Base-by-base conservation (phyloP, 164 flowering plant species). In the Aristolochia fimbriata region DNA sequence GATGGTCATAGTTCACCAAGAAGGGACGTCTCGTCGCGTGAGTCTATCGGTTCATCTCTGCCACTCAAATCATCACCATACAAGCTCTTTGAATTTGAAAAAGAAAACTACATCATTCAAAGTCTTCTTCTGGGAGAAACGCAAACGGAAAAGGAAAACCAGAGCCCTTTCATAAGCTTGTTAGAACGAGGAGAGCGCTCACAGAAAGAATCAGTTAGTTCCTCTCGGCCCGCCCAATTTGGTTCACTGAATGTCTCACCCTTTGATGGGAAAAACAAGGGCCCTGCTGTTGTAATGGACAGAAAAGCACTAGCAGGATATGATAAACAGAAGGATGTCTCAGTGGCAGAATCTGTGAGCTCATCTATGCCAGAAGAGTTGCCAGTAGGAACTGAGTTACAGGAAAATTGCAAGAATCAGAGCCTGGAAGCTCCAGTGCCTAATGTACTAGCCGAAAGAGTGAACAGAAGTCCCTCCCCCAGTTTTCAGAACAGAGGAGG, bases 271-370 rank as follows among this genome's bases (percentile, higher is more conserved):
- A 70, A 71, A 51, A 64, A 60, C 59, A 48, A 53, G 57, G 57
- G 65, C 50, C 61, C 21, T 64, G 65, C 46, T 33, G 21, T 30
- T 46, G 20, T 66, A 31, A 57, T 49, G 47, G 43, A 37, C 43
- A 23, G 24, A 21, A 37, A 41, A 52, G 68, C 46, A 22, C 55
- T 51, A 60, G 27, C 61, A 58, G 70, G 66, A 11, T 22, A 30
- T 49, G 80, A 70, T 22, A 58, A 20, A 17, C 56, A 52, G 30
- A 52, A 27, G 27, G 31, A 15, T 25, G 30, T 30, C 27, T 6
- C 43, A 14, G 63, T 11, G 9, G 33, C 62, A 23, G 76, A 68
- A 49, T 64, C 74, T 19, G 72, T 61, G 57, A 67, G 59, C 37
- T 60, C 70, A 2, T 57, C 68, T 16, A 55, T 67, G 54, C 63